A percentile compares a stretch with the other conserved stretches of the same genome.
These are phyloP conservation scores for Xylariaceae sp. DNA, from an alignment of 2,329 filamentous ascomycete species.

Conservation along the genomic window DNA sequence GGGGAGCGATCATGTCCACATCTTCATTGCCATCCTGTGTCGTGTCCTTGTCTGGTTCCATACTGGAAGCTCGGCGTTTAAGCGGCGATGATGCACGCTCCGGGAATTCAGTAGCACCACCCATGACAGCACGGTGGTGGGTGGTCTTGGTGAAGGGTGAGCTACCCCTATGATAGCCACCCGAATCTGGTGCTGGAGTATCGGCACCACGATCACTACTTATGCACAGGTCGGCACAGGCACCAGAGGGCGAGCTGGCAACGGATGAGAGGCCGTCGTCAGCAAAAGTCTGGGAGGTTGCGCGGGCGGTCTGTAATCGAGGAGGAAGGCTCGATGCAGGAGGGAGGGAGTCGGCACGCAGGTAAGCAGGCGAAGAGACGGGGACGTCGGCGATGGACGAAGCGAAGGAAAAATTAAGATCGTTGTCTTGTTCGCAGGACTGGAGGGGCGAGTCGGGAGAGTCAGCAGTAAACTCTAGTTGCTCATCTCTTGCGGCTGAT, in stretches of 20 bases:
- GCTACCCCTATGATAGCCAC: conserved; percentile 40
- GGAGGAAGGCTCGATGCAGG: conserved; percentile 50
- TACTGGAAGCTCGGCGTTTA: conserved; percentile 60
- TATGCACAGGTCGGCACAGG: conserved; percentile 54
- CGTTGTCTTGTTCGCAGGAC: conserved; percentile 50
- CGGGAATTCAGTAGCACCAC: conserved; percentile 53
- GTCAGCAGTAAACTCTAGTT: conserved; percentile 28
- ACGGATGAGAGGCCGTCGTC: conserved; percentile 54
- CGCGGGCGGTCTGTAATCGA: conserved; percentile 45
- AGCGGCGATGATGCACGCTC: conserved; percentile 62
- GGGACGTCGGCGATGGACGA: conserved; percentile 39
- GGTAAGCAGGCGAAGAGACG: conserved; percentile 33
- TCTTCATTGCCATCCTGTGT: conserved; percentile 40
- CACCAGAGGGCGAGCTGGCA: conserved; percentile 55
- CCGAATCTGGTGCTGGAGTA: conserved; percentile 37
- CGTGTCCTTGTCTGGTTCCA: conserved; percentile 44
- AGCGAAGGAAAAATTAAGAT: conserved; percentile 47
- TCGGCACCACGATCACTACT: conserved; percentile 51
- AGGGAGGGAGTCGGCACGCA: conserved; percentile 32
- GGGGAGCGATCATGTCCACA: conserved; percentile 41
- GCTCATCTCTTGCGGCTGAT: conserved; percentile 38
- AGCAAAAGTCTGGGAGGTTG: conserved; percentile 38
- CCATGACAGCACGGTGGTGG: conserved; percentile 53
- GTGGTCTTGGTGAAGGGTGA: conserved; percentile 49
- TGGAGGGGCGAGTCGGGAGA: conserved; percentile 46